Conservation (phyloP, 805 yeast species). For the Yamadazyma insecticola region DNA sequence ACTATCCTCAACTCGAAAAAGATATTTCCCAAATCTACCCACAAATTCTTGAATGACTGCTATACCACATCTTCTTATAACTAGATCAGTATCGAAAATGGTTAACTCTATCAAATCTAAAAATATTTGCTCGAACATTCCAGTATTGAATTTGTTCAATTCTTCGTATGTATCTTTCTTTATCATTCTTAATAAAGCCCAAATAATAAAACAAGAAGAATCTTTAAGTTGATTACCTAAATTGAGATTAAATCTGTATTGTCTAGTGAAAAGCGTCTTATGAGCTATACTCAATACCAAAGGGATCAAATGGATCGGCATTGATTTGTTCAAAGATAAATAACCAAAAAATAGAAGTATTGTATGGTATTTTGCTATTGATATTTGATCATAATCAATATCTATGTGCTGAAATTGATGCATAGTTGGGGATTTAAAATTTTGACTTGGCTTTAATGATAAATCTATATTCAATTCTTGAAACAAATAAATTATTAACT, state of each 20-base stretch:
- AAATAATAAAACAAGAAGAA: conserved; percentile 76
- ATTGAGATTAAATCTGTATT: conserved; percentile 44
- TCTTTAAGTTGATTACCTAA: conserved; percentile 74
- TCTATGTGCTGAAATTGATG: conserved; percentile 1
- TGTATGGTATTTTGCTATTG: conserved; percentile 50
- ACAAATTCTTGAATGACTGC: conserved; percentile 85
- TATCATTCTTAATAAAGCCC: conserved; percentile 61
- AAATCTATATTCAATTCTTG: conserved; percentile 21
- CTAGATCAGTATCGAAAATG: conserved; percentile 69
- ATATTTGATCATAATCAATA: conserved; percentile 4
- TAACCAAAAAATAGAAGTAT: conserved; percentile 53
- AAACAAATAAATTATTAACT: conserved; percentile 32
- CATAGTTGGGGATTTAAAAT: background rate
- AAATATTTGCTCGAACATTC: conserved; percentile 17
- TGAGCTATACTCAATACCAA: conserved; percentile 35
- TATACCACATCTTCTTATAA: conserved; percentile 73
- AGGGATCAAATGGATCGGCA: conserved; percentile 21
- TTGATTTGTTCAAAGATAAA: conserved; percentile 20
- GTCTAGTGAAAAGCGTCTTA: conserved; percentile 51
- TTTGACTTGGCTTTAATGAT: background rate
- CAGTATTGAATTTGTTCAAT: conserved; percentile 1
- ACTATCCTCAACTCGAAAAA: conserved; percentile 21
- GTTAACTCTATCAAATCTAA: conserved; percentile 45
- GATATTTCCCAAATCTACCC: conserved; percentile 61
- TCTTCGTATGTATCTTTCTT: conserved; percentile 10